These are phyloP conservation scores for Diaporthe sp. DNA, from an alignment of 2,329 filamentous ascomycete genomes.

Conservation along the genomic window DNA sequence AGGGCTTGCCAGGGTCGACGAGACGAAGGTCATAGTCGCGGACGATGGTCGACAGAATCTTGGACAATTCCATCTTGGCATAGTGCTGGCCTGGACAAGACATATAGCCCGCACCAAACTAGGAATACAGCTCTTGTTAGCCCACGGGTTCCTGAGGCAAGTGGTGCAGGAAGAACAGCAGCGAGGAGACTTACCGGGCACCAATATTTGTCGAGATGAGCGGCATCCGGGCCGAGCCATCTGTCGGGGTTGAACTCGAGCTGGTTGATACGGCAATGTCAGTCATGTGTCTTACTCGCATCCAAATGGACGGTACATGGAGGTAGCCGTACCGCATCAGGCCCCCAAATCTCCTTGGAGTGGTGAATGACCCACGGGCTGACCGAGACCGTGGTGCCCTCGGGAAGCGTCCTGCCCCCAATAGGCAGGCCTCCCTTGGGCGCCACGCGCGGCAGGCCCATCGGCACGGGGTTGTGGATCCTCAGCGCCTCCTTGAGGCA, in stretches of 20 bases:
- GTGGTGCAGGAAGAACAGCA: not conserved
- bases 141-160: not conserved
- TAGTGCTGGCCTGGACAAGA: conserved; percentile 40
- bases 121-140: not conserved
- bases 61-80: conserved; percentile 40
- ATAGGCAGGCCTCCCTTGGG: conserved; percentile 45
- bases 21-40: conserved; percentile 41
- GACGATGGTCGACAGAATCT: conserved; percentile 39
- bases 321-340: conserved; percentile 38
- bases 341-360: conserved; percentile 43
- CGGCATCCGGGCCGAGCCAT: conserved; percentile 42
- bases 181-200: conserved; percentile 41
- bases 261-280: conserved; percentile 9
- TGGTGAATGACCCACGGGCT: conserved; percentile 47
- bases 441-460: conserved; percentile 47
- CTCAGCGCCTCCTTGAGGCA: conserved; percentile 51
- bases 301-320: not conserved
- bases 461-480: conserved; percentile 46
- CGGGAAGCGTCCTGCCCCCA: conserved; percentile 44
- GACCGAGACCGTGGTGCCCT: conserved; percentile 46
- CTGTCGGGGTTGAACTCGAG: conserved; percentile 43
- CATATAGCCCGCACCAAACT: conserved; percentile 40
- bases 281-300: not conserved
- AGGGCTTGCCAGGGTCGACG: conserved; percentile 37
- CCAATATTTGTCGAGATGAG: conserved; percentile 42